Evolutionary conservation across 345 rosid species (phyloP), one percentile per base, ranked within the genome.

Genomic region (Lepidium didymum): DNA sequence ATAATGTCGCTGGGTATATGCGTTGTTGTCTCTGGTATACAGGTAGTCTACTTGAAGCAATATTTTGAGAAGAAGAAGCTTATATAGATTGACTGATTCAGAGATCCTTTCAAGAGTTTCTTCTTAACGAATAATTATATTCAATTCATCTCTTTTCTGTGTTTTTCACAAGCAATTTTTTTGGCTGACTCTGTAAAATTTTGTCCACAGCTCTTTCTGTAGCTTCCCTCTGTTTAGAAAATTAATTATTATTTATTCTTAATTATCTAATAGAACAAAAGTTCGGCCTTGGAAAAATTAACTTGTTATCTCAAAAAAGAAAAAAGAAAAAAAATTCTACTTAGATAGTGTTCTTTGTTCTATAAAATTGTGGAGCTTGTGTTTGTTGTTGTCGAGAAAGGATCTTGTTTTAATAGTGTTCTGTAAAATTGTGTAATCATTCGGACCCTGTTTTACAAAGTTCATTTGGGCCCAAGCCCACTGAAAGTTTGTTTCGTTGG

Each of bases 1-100:
- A 46, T 85, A 62, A 81, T 94, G 85, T 89, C 99, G 0, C 52
- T 94, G 79, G 96, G 87, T 2, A 69, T 86, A 62, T 91, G 99
- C 83, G 81, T 91, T 16, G 21, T 41, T 9, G 96, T 73, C 35
- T 87, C 99, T 4, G 84, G 70, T 52, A 61, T 87, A 70, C 97
- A 94, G 68, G 59, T 91, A 15, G 81, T 76, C 83, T 83, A 87
- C 81, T 74, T 94, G 85, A 94, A 89, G 87, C 84, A 74, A 18
- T 95, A 81, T 84, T 95, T 91, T 59, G 88, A 78, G 54, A 95
- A 85, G 82, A 91, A 89, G 90, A 95, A 91, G 79, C 96, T 95
- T 49, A 84, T 95, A 23, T 94, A 80, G 80, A 54, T 37, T 31
- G 25, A 27, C 50, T 58, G 5, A 5, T 46, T 51, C 13, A 49